Conservation (phyloP, 2,329 filamentous ascomycete genomes). For the Calonectria fujianensis region DNA sequence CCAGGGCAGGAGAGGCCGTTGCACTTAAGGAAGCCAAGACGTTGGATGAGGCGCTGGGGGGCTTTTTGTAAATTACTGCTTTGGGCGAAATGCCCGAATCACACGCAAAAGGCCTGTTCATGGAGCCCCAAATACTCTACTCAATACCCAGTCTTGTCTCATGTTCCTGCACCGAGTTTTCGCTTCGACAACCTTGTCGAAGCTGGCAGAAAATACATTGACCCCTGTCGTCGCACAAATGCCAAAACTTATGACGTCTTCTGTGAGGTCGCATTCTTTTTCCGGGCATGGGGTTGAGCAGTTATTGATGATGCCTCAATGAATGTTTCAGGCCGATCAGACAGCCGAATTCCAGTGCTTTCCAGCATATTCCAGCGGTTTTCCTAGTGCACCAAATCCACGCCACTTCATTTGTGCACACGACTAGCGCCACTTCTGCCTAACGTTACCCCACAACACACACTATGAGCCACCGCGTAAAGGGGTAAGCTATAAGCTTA, state of each 20-base stretch:
- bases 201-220: not conserved
- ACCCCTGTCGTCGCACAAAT: not conserved
- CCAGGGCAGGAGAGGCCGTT: slow-evolving; percentile 51
- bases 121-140: not conserved
- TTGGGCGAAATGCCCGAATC: not conserved
- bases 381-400: not conserved
- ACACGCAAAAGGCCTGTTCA: not conserved
- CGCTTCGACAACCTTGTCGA: not conserved
- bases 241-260: not conserved
- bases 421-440: slow-evolving; percentile 4
- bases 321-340: not conserved
- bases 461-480: not conserved
- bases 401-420: not conserved
- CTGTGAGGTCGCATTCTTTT: not conserved
- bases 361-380: not conserved
- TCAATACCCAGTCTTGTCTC: not conserved
- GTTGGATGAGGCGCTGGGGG: not conserved
- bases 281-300: not conserved
- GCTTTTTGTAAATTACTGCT: slow-evolving; percentile 3
- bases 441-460: not conserved
- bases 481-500: not conserved
- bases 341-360: not conserved
- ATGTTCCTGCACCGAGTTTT: not conserved
- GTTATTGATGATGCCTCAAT: not conserved
- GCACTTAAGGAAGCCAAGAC: slow-evolving; percentile 25